Conservation (phyloP, 2,329 filamentous ascomycete genomes). For the Fusarium kyushuense region DNA sequence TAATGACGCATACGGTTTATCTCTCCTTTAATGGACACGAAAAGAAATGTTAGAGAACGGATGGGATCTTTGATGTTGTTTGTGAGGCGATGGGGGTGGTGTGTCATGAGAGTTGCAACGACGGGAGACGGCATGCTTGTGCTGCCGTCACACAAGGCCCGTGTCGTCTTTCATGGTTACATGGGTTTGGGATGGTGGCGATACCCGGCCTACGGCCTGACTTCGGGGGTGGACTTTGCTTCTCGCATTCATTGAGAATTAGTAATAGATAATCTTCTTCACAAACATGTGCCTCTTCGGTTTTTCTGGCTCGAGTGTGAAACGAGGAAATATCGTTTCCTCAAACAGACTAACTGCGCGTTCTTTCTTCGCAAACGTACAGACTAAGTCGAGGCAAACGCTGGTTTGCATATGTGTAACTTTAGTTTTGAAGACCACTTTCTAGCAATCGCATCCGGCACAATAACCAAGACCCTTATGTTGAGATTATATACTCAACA, state of each 20-base stretch:
- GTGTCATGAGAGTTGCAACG: conserved; percentile 26
- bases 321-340: neutral
- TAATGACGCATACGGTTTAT: conserved; percentile 54
- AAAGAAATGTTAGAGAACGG: conserved; percentile 46
- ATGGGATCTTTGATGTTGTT: conserved; percentile 39
- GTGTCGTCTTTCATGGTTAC: conserved; percentile 26
- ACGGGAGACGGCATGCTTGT: conserved; percentile 26
- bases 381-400: neutral
- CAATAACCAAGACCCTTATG: neutral
- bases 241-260: conserved; percentile 50
- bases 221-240: conserved; percentile 43
- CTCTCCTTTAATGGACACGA: conserved; percentile 53
- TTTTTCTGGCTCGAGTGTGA: neutral
- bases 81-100: conserved; percentile 22
- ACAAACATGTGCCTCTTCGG: neutral
- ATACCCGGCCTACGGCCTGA: conserved; percentile 45
- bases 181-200: conserved; percentile 41
- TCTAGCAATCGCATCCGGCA: neutral
- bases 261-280: conserved; percentile 50
- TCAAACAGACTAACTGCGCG: neutral
- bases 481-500: neutral
- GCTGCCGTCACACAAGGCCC: conserved; percentile 13
- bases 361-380: neutral
- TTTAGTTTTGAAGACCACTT: neutral
- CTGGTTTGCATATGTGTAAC: neutral